These are phyloP conservation scores for Sarcomyxa edulis DNA, from an alignment of 768 basidiomycete genomes.

Conservation along the genomic window DNA sequence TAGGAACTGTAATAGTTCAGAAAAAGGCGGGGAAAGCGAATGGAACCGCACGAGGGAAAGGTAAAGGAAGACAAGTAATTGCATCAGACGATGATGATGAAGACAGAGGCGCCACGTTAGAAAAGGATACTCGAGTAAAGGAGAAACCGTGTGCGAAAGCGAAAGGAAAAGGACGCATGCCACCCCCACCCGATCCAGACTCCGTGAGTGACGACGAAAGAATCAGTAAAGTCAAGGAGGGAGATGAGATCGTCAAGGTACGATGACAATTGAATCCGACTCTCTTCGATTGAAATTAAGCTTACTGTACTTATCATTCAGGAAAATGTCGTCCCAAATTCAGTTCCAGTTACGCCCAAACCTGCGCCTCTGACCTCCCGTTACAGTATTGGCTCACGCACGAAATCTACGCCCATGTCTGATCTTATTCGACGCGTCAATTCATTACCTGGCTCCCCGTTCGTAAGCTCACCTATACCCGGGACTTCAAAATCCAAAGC, in stretches of 20 bases:
- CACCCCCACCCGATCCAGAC: too few species aligned
- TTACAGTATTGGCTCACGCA: slow-evolving; percentile 44
- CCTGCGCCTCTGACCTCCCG: slow-evolving; percentile 20
- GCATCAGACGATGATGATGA: slow-evolving; percentile 28
- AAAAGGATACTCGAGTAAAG: background rate
- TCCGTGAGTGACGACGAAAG: too few species aligned
- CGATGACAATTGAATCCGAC: background rate
- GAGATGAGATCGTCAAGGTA: slow-evolving; percentile 11
- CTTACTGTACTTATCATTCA: background rate
- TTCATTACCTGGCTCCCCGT: slow-evolving; percentile 61
- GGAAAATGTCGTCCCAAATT: slow-evolving; percentile 8
- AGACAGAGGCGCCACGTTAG: slow-evolving; percentile 2
- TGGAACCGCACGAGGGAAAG: slow-evolving; percentile 17
- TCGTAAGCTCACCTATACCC: slow-evolving; percentile 26
- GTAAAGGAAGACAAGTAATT: slow-evolving; percentile 20
- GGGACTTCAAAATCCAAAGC: slow-evolving; percentile 11
- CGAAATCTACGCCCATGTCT: slow-evolving; percentile 58
- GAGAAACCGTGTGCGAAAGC: background rate
- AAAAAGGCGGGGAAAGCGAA: slow-evolving; percentile 6
- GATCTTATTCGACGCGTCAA: slow-evolving; percentile 73
- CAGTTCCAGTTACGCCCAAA: slow-evolving; percentile 4
- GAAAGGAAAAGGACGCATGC: slow-evolving; percentile 8
- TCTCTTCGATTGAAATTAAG: background rate
- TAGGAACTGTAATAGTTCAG: slow-evolving; percentile 13
- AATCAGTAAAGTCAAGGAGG: too few species aligned